Evolutionary conservation across 192 early-diverging fungal species (phyloP), one percentile per base, ranked within the genome.

Genomic region (Haplosporangium gracile): DNA sequence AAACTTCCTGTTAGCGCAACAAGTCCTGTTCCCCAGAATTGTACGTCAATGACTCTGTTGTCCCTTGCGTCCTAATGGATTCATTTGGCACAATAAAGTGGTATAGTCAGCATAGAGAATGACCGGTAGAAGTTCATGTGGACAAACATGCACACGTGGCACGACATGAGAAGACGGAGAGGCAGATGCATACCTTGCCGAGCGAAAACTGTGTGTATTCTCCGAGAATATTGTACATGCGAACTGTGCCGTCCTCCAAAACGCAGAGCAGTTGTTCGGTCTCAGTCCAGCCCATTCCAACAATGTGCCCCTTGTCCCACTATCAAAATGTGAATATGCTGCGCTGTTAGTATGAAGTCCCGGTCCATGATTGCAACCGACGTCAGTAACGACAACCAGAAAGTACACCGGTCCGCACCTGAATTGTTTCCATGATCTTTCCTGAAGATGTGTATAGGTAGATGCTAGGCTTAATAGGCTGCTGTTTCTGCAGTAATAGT

Each of bases 241-340:
- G 85, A 38, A 99, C 95, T 29, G 81, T 91, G 51, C 97, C 98
- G 83, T 96, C 94, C 74, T 97, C 96, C 78, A 96, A 89, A 13
- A 98, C 97, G 49, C 96, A 97, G 18, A 98, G 91, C 29, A 99
- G 91, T 74, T 96, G 90, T 74, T 99, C 98, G 16, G 91, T 91
- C 40, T 92, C 92, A 43, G 95, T 97, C 99, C 99, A 99, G 77
- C 95, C 95, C 91, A 99, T 94, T 2, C 91, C 93, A n/a, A 99
- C 93, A 75, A 99, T 95, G 10, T 92, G 93, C 71, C 95, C 94
- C 78, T 95, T 96, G 72, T 97, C 97, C 94, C 97, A 98, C 93
- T 96, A 72, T 24, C 5, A 32, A 16, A 5, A 43, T 45, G 55
- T 60, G 34, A 47, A 26, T 82, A 57, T 32, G 82, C 15, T 45